Base-by-base conservation (phyloP, 1,284 basidiomycete genomes). In the Rhodofomes roseus region DNA sequence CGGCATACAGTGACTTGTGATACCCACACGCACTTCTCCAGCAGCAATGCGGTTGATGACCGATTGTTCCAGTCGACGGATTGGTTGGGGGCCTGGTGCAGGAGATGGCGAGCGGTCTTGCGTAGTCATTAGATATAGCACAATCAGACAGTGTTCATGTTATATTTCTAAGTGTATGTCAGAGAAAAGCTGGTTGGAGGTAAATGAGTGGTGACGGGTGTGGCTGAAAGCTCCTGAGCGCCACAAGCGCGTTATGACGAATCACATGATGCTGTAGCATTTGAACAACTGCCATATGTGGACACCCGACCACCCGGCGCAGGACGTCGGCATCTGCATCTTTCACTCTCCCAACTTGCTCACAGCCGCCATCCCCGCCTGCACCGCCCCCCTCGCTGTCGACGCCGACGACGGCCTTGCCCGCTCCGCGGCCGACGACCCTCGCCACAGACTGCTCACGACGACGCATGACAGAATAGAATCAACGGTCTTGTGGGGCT, bases 1-100 rank as follows among this genome's bases (percentile, higher is more conserved):
- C 46, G 12, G 4, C n/a, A 53, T 39, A n/a, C 25, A 22, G 6
- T 23, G 12, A 3, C 14, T 44, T 18, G 4, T 7, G 7, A 22
- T 44, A 11, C 22, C 11, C 4, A 27, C 14, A 29, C 57, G 22
- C 29, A 89, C 90, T 76, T 92, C 90, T 70, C 90, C 89, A n/a
- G 90, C 90, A 18, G 90, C 90, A 65, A 92, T 92, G 46, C 87
- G 82, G 66, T 92, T 92, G 41, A 92, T 89, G 51, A 93, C 81
- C 1, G 87, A 82, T 65, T 93, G 86, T 50, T 89, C 82, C 2
- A 93, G 79, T 4, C 87, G 80, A 51, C 80, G 82, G 55, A 93
- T 93, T 3, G 89, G 87, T 22, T 65, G 66, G n/a, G 79, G 78
- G 11, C 70, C 76, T 4, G 64, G 56, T 55, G 56, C 43, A 12